Evolutionary conservation across 1,284 basidiomycete genomes (phyloP), one percentile per base, ranked within the genome.

Genomic region (Nidula niveotomentosa): DNA sequence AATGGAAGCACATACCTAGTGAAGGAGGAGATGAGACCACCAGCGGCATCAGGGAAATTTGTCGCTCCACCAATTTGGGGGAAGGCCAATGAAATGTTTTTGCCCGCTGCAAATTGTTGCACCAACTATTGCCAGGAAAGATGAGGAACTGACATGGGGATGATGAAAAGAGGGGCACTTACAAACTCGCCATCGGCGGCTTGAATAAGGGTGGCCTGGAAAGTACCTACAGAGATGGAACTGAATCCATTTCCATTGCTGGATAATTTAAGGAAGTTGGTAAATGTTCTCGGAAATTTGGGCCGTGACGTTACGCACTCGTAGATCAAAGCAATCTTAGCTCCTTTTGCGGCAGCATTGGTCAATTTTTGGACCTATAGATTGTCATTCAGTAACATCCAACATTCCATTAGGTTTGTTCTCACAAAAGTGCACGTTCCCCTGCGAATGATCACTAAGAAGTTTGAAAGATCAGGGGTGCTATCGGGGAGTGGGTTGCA

Each of bases 21-120:
- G 68, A 83, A 86, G n/a, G 65, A 64, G 3, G 81, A 82, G 30
- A 84, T 76, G 34, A 83, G 71, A 15, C 85, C 85, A n/a, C 84
- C 85, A 36, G 63, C 63, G 2, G 74, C 73, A 73, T 80, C 62
- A 56, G 71, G 62, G 69, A 68, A 65, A 61, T 76, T 58, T 36
- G 62, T 62, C 0, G 63, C 58, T 5, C 63, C 71, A 52, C 75
- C 68, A 57, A 69, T 69, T 69, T 81, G 79, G 52, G 75, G 75
- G 71, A 87, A 87, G 13, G 77, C 71, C 35, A 86, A 60, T 1
- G 72, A 76, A 44, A 81, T 59, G 9, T 63, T 57, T 2, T 53
- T 66, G 15, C 73, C 72, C 30, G 72, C 69, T 35, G 60, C 70
- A 52, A 73, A 73, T 71, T 77, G 71, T 53, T 71, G 60, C 6